Evolutionary conservation across 2,329 filamentous ascomycete species (phyloP).

Genomic region (Neoscytalidium dimidiatum): DNA sequence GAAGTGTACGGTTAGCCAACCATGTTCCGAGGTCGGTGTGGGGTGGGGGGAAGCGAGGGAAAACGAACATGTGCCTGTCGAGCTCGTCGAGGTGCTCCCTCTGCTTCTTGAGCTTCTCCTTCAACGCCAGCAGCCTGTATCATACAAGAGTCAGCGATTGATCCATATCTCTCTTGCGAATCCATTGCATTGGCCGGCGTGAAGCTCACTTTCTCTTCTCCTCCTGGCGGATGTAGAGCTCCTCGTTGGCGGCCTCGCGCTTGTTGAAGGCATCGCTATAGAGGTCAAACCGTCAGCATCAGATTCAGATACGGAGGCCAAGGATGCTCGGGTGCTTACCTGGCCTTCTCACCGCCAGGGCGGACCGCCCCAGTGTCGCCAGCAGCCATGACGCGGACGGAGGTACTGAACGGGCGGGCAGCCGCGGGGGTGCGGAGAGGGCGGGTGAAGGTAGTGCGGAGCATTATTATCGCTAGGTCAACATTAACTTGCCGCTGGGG

Average conservation of each 20-base stretch:
- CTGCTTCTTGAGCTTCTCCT: constrained; percentile 70
- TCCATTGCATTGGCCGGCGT: not conserved
- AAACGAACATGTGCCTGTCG: constrained; percentile 78
- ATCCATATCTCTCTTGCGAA: not conserved
- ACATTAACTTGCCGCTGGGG: not conserved
- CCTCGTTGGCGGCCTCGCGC: constrained; percentile 85
- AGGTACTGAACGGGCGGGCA: constrained; percentile 45
- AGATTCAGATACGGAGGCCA: constrained; percentile 21
- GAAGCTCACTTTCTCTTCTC: constrained; percentile 76
- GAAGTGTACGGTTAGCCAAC: constrained; percentile 22
- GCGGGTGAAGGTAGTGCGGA: constrained; percentile 43
- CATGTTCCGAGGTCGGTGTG: not conserved
- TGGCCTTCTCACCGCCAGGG: constrained; percentile 40
- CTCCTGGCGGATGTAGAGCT: constrained; percentile 79
- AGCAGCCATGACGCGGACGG: constrained; percentile 44
- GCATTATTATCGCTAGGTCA: constrained; percentile 31
- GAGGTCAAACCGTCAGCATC: not conserved
- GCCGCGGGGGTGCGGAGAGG: constrained; percentile 40
- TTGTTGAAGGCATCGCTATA: constrained; percentile 85
- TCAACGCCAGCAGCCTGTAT: constrained; percentile 67
- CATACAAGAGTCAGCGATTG: not conserved
- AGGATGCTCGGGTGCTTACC: constrained; percentile 28
- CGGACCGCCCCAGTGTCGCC: constrained; percentile 47
- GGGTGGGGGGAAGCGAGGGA: not conserved
- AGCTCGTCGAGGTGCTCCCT: constrained; percentile 82